Base-by-base conservation (phyloP, 352 stramenopile genomes). In the Blastocystis sp. region DNA sequence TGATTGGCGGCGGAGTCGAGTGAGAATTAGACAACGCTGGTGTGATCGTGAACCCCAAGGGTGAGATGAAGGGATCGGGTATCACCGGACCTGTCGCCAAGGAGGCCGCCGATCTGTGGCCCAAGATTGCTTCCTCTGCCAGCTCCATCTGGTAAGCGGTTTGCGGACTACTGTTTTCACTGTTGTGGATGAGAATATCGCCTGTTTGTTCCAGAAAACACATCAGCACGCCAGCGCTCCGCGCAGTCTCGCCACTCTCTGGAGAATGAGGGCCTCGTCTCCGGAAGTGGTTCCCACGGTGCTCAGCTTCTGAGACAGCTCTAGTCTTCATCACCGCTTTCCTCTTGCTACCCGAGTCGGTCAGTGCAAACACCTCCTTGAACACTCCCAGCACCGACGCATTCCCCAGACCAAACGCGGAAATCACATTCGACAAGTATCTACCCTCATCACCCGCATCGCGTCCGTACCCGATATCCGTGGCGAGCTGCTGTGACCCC, bases 391-490 rank as follows among this genome's bases (percentile, higher is more conserved):
- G 24, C 34, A 76, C 10, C 38, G n/a, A 7, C 14, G 65, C 11
- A n/a, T 76, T 76, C 9, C 65, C 65, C 24, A 76, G 14, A 28
- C 65, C 65, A n/a, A 76, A 76, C 9, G 65, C 65, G 10, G 65
- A 9, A 6, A 76, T 9, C 4, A 76, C 65, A n/a, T 76, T 76
- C 38, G 65, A 76, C 65, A 76, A 57, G n/a, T 76, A 76, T 28
- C 65, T 76, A 14, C 34, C 9, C 21, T 59, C 38, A 34, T 4
- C 34, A 59, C 52, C 65, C 11, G 14, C 65, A 43, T 38, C n/a
- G 10, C 43, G 17, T 17, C 7, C 34, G 24, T 76, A 76, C 65
- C 65, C 65, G 14, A 76, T 24, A 76, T 76, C 65, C 11, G n/a
- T 76, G 14, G 65, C 34, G 14, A 76, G 43, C 43, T 76, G 65